phyloP scores from a whole-genome alignment of 2,329 filamentous ascomycete species.

The Cryphonectria carpinicola region DNA sequence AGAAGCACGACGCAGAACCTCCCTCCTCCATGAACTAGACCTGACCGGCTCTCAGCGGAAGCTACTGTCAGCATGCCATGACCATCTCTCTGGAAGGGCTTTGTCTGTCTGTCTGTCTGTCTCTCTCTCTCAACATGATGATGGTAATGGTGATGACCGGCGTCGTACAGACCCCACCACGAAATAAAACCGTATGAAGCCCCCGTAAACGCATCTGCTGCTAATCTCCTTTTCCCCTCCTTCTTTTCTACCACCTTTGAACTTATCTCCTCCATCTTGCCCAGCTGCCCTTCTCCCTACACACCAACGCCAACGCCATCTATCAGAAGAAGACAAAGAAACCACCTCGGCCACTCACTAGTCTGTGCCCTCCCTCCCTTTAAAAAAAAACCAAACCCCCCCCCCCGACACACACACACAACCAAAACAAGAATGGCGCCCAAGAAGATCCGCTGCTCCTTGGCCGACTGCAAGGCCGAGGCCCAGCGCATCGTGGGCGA shows the following conservation, averaged over 20 bases:
- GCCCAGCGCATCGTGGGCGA: constrained; percentile 96
- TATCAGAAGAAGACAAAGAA: too few relatives aligned
- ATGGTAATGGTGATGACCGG: background rate
- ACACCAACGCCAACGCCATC: background rate
- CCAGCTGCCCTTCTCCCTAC: background rate
- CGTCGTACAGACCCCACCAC: too few relatives aligned
- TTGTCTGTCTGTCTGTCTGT: too few relatives aligned
- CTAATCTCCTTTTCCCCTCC: background rate
- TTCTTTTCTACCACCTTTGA: background rate
- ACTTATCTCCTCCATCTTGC: background rate
- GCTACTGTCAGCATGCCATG: background rate
- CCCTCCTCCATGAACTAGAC: background rate
- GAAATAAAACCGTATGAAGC: too few relatives aligned
- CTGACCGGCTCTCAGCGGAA: background rate
- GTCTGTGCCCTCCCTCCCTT: too few relatives aligned
- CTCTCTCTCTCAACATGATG: background rate
- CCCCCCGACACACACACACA: background rate
- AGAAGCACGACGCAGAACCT: too few relatives aligned
- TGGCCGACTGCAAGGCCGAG: constrained; percentile 84
- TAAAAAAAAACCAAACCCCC: background rate
- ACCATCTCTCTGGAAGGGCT: background rate
- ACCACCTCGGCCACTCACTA: too few relatives aligned
- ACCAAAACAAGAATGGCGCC: constrained; percentile 55
- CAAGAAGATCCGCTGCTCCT: constrained; percentile 82
- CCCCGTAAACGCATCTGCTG: too few relatives aligned